phyloP scores from a whole-genome alignment of 192 early-diverging fungal genomes.

The Allomyces macrogynus region DNA sequence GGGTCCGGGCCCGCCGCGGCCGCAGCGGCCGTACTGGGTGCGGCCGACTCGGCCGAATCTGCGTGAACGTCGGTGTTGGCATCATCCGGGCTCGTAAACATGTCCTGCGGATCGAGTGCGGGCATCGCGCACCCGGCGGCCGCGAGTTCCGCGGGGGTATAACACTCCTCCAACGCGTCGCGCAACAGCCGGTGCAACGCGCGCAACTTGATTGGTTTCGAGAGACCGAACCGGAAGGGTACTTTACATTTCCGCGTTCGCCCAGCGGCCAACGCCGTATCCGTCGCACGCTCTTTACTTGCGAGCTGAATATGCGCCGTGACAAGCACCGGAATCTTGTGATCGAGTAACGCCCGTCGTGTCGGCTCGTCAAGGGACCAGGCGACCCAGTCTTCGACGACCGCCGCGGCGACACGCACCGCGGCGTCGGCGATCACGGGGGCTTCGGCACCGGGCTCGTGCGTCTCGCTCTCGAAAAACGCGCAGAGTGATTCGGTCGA shows the following conservation, averaged over 20 bases:
- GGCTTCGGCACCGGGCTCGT: no score
- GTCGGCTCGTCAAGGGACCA: background rate
- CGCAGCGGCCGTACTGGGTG: constrained; percentile 46
- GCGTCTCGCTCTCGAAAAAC: no score
- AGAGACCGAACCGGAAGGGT: background rate
- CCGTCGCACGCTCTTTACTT: background rate
- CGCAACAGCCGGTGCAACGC: background rate
- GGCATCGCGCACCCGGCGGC: background rate
- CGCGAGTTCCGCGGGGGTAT: background rate
- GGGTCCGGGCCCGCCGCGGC: constrained; percentile 38
- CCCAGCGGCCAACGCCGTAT: background rate
- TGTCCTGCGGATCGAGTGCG: background rate
- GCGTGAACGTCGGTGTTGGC: no score
- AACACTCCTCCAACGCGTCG: background rate
- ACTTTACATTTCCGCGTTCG: background rate
- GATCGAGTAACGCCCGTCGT: background rate
- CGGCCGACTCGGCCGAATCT: constrained; percentile 33
- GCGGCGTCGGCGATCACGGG: background rate
- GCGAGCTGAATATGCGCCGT: background rate
- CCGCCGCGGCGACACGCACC: background rate
- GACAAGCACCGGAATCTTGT: background rate
- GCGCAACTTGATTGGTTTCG: background rate
- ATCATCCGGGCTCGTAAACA: constrained; percentile 47
- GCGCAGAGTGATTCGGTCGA: background rate
- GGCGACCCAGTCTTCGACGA: background rate